Percentiles rank a stretch among this genome's conserved stretches.
Evolutionary conservation across 345 rosid species (phyloP).

Genomic region (Citrus sp.): DNA sequence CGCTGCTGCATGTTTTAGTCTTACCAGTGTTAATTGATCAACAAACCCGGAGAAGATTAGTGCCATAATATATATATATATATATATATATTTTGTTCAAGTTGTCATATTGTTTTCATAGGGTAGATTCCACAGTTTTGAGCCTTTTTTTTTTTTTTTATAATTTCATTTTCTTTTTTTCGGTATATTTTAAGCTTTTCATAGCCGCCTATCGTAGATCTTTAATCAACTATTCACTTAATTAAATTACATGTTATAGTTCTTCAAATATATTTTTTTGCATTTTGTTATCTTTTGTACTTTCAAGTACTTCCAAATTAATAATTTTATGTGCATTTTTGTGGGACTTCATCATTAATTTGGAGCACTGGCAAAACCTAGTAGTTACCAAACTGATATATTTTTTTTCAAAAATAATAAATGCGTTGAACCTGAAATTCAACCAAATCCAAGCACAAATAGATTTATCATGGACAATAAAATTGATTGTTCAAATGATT

Average conservation of each 20-base stretch:
- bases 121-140: slow-evolving; percentile 18
- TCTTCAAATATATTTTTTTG: not conserved
- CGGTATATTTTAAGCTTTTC: not conserved
- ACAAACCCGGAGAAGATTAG: not conserved
- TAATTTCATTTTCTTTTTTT: not conserved
- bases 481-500: slow-evolving; percentile 6
- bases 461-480: no score
- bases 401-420: no score
- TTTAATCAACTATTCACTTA: not conserved
- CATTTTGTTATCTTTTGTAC: not conserved
- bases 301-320: not conserved
- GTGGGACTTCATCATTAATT: no score
- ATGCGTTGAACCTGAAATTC: not conserved
- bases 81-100: not conserved
- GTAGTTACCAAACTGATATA: no score
- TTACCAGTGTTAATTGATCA: slow-evolving; percentile 65
- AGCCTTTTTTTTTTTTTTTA: not conserved
- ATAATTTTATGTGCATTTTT: no score
- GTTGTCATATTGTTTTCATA: not conserved
- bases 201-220: not conserved
- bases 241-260: not conserved
- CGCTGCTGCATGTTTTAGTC: slow-evolving; percentile 84
- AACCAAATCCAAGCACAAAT: no score
- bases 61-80: not conserved
- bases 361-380: no score